Evolutionary conservation across 768 basidiomycete species (phyloP), one percentile per base, ranked within the genome.

Genomic region (Lactarius sp.): DNA sequence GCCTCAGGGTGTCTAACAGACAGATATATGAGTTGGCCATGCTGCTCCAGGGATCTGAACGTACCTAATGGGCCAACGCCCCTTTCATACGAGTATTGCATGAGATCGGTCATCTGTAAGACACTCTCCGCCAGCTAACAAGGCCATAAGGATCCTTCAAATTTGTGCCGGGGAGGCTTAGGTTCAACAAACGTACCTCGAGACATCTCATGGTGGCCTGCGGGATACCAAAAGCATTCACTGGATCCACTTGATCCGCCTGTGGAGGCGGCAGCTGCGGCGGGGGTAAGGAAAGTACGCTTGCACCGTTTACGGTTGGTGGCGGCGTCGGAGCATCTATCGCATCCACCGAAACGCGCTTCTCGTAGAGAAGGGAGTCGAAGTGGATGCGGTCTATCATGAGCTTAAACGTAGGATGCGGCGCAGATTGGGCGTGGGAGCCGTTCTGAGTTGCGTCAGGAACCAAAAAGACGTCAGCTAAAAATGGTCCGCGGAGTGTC

Each of bases 161-260:
- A 42, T 69, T 62, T 47, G 37, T 59, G 37, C 27, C 49, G 37
- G 41, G 27, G 27, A 41, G 27, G 47, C 61, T 22, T 33, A 33
- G 58, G 36, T 50, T 56, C n/a, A 27, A 22, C 64, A 37, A 54
- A 72, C 80, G 60, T 61, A 87, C 87, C 81, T 93, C 91, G 37
- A 93, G 76, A 80, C 90, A 92, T 59, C 91, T 80, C 92, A 92
- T 92, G n/a, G 92, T 90, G 2, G 89, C 90, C 71, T 92, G 89
- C 7, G 91, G 90, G 59, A 93, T 90, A 5, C 91, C 91, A 75
- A 92, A 93, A 20, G 87, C 88, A 70, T 92, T 92, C 56, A 93
- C 88, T 6, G 91, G 91, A 22, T 83, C 84, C 51, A 85, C 51
- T 34, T 51, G 59, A 41, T 54, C 59, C n/a, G 22, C 71, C 68